Base-by-base conservation (phyloP, 2,329 filamentous ascomycete species). In the Helicocarpus griseus region DNA sequence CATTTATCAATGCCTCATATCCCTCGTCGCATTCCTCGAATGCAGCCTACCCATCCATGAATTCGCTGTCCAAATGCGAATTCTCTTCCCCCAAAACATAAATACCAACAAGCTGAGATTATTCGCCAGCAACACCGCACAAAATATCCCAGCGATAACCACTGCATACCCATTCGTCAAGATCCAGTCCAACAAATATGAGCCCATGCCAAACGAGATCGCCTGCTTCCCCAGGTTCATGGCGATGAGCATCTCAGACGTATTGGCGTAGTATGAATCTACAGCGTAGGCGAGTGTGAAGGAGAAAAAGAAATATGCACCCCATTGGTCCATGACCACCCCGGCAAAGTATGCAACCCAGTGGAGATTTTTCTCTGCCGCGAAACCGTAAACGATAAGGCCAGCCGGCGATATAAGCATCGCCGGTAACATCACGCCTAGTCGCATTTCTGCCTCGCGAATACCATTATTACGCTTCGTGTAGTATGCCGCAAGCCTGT, bases 201-300 rank as follows among this genome's bases (percentile, higher is more conserved):
- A 64, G 3, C 74, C 73, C 62, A 79, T 72, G 1, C 75, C 76
- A 54, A 79, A 79, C 51, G 72, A 76, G 48, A 79, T 77, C 2
- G 76, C 74, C 63, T 79, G 76, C 60, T 79, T 79, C 9, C 77
- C 77, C n/a, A 79, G 60, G 56, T 78, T 78, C 71, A 79, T 79
- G 2, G 76, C 76, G 54, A 79, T 82, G 9, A 82, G 71, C 79
- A 82, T 81, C 65, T 82, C 79, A 22, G 74, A 76, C n/a, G 78
- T 77, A 56, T 81, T 79, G 31, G 74, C 69, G 19, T 74, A 76
- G 63, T 82, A 80, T 49, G 72, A 76, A 60, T 82, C 79, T 35
- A 82, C 75, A 1, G 79, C 78, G 58, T 83, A 82, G 2, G 79
- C 79, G 7, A 83, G 69, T 9, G 78, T 77, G 58, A 81, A 79